phyloP scores from a whole-genome alignment of 179 eudicot species.

The Carnegiea gigantea region DNA sequence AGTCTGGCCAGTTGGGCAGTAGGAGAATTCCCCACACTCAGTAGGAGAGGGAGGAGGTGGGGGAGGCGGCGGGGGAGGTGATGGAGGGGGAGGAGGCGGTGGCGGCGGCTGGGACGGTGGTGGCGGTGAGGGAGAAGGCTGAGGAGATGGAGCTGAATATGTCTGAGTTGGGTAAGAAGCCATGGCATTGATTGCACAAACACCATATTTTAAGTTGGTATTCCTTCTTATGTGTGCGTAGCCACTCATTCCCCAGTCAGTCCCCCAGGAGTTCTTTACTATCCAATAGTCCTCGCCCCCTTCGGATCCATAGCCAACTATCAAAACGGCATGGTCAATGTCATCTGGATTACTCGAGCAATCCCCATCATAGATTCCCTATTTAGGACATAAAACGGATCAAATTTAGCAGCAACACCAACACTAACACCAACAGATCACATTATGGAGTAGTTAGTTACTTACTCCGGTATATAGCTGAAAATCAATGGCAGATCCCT shows the following conservation, averaged over 20 bases:
- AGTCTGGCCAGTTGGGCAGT: conserved; percentile 51
- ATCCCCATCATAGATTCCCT: conserved; percentile 68
- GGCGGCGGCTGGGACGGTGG: not conserved
- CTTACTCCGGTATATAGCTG: conserved; percentile 73
- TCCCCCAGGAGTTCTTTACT: conserved; percentile 74
- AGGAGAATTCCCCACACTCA: conserved; percentile 59
- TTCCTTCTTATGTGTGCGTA: conserved; percentile 53
- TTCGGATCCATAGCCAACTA: conserved; percentile 65
- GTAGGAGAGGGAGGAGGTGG: conserved; percentile 39
- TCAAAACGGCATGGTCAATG: conserved; percentile 62
- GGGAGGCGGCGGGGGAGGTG: conserved; percentile 32
- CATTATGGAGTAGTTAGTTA: not conserved
- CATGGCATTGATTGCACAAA: conserved; percentile 68
- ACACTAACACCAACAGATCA: not conserved
- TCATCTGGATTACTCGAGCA: conserved; percentile 65
- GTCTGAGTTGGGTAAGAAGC: conserved; percentile 67
- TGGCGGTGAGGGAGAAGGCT: conserved; percentile 29
- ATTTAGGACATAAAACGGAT: not conserved
- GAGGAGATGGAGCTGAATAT: conserved; percentile 43
- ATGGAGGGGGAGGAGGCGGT: conserved; percentile 17
- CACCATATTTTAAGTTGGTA: conserved; percentile 41
- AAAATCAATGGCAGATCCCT: conserved; percentile 57
- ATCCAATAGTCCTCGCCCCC: conserved; percentile 66
- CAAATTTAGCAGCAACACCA: not conserved
- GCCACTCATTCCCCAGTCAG: conserved; percentile 67